phyloP scores from a whole-genome alignment of 2,329 filamentous ascomycete species.

The Fusarium bulbicola region DNA sequence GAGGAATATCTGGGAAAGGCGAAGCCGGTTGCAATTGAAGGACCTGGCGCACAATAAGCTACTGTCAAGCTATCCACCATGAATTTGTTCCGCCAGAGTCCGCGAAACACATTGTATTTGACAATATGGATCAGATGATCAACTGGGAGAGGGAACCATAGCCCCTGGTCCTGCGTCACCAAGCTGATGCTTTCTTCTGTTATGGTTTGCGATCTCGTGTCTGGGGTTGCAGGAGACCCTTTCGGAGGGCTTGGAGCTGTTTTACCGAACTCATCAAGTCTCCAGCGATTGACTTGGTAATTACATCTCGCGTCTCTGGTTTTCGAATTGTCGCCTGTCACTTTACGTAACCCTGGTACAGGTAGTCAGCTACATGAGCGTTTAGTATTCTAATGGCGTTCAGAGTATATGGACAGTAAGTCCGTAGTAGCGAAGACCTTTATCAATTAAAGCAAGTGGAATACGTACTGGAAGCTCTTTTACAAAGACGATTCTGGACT shows the following conservation, averaged over 20 bases:
- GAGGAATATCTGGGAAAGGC: background rate
- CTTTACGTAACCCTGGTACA: background rate
- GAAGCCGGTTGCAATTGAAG: background rate
- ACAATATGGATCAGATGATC: background rate
- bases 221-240: fast-evolving
- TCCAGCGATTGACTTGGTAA: background rate
- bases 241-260: fast-evolving
- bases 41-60: background rate
- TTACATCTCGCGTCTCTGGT: fast-evolving
- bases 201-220: fast-evolving
- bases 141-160: background rate
- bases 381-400: background rate
- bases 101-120: background rate
- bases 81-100: background rate
- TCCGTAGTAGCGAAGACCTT: no score
- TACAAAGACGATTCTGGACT: background rate
- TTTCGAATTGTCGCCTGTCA: background rate
- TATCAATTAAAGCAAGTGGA: no score
- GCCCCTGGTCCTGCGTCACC: fast-evolving
- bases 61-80: background rate
- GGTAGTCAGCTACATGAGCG: background rate
- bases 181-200: background rate
- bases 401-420: no score
- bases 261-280: background rate
- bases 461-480: background rate